phyloP scores from a whole-genome alignment of 148 eudicot species.

The Camellia sinensis region DNA sequence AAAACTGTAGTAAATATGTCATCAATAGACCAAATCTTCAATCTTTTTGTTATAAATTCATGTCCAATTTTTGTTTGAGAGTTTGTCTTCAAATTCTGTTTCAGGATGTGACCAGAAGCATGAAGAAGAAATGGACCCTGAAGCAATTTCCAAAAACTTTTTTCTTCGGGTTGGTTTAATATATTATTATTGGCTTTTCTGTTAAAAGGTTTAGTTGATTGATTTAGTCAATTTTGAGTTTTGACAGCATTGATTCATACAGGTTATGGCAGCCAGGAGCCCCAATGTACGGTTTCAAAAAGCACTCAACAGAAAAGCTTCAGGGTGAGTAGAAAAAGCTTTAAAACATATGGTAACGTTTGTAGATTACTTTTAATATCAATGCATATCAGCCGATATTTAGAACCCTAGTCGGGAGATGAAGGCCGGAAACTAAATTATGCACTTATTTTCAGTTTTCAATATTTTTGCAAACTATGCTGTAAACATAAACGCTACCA shows the following conservation, averaged over 20 bases:
- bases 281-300: constrained; percentile 65
- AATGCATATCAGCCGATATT: no score
- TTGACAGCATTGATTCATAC: constrained; percentile 7
- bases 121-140: constrained; percentile 76
- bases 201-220: no score
- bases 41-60: no score
- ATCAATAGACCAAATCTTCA: no score
- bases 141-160: constrained; percentile 70
- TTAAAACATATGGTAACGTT: no score
- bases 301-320: constrained; percentile 48
- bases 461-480: no score
- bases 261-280: constrained; percentile 99
- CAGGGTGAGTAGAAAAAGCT: constrained; percentile 19
- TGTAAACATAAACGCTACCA: no score
- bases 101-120: constrained; percentile 90
- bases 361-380: no score
- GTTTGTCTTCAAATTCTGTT: neutral
- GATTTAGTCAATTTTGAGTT: neutral
- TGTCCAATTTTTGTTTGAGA: neutral
- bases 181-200: neutral
- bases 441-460: no score
- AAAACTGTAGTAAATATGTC: no score
- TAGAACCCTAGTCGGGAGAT: no score
- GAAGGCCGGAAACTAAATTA: no score
- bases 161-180: constrained; percentile 64